These are phyloP conservation scores for Sugiyamaella smithiae DNA, from an alignment of 805 yeast genomes.

Conservation along the genomic window DNA sequence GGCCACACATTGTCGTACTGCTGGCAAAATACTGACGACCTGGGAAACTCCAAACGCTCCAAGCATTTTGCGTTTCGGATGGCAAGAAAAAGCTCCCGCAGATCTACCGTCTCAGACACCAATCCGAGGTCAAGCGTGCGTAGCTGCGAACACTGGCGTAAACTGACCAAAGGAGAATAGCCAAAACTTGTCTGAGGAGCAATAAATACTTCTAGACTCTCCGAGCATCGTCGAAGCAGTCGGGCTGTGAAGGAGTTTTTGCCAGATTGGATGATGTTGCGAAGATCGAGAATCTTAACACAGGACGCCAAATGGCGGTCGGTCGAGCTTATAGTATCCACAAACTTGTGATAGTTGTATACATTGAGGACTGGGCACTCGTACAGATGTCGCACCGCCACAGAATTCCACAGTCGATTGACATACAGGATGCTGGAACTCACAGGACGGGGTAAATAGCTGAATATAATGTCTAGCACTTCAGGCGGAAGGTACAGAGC, in stretches of 20 bases:
- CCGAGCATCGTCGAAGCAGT: constrained; percentile 71
- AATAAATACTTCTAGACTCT: constrained; percentile 60
- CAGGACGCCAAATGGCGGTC: constrained; percentile 29
- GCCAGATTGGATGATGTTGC: constrained; percentile 83
- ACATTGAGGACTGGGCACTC: constrained; percentile 59
- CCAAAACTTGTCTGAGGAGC: constrained; percentile 98
- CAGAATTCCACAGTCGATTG: constrained; percentile 55
- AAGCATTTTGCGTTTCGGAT: constrained; percentile 59
- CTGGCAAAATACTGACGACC: constrained; percentile 73
- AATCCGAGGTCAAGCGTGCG: constrained; percentile 71
- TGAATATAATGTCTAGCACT: constrained; percentile 42
- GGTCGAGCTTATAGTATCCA: constrained; percentile 56
- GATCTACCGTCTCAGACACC: constrained; percentile 86
- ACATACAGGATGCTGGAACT: constrained; percentile 53
- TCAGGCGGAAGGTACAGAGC: constrained; percentile 46
- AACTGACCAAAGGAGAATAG: constrained; percentile 77
- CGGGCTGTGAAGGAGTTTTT: constrained; percentile 88
- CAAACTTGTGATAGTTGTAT: constrained; percentile 67
- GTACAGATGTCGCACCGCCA: constrained; percentile 67
- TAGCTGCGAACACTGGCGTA: constrained; percentile 65
- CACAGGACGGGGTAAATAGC: constrained; percentile 24
- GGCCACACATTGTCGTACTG: constrained; percentile 71
- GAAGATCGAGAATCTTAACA: constrained; percentile 67
- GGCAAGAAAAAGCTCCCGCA: constrained; percentile 74
- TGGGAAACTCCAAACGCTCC: constrained; percentile 79